phyloP scores from a whole-genome alignment of 441 rosid genomes.

The Theobroma grandiflorum region DNA sequence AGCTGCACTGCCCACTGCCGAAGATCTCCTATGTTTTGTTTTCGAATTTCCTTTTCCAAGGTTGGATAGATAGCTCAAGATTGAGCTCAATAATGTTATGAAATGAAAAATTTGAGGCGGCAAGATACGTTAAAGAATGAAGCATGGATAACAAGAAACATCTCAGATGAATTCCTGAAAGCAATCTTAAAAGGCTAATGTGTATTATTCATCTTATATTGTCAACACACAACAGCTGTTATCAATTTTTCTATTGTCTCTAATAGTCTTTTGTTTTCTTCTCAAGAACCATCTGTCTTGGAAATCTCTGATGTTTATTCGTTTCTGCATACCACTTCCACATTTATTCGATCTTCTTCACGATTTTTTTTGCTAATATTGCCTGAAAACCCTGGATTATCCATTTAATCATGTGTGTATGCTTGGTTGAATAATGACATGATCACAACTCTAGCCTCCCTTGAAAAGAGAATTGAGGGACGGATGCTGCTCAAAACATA shows the following conservation, averaged over 20 bases:
- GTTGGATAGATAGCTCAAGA: not conserved
- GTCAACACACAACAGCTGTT: not conserved
- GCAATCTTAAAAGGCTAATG: not conserved
- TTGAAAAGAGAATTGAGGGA: not conserved
- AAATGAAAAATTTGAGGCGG: not conserved
- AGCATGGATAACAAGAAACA: not conserved
- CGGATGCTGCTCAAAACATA: not conserved
- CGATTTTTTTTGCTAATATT: not conserved
- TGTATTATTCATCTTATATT: not conserved
- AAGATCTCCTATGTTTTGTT: not conserved
- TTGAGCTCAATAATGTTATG: slow-evolving; percentile 18
- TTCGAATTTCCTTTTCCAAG: not conserved
- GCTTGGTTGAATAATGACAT: too few relatives aligned
- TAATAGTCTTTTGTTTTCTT: not conserved
- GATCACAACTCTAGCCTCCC: not conserved
- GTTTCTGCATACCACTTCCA: not conserved
- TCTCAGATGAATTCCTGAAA: not conserved
- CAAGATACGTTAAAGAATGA: not conserved
- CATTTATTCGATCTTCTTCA: too few relatives aligned
- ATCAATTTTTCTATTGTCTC: not conserved
- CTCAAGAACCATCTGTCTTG: not conserved
- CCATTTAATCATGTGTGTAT: too few relatives aligned
- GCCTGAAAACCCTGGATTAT: not conserved
- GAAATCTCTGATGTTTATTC: not conserved
- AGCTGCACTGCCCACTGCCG: not conserved